Base-by-base conservation (phyloP, 306 rosid genomes). In the Macrotyloma uniflorum region DNA sequence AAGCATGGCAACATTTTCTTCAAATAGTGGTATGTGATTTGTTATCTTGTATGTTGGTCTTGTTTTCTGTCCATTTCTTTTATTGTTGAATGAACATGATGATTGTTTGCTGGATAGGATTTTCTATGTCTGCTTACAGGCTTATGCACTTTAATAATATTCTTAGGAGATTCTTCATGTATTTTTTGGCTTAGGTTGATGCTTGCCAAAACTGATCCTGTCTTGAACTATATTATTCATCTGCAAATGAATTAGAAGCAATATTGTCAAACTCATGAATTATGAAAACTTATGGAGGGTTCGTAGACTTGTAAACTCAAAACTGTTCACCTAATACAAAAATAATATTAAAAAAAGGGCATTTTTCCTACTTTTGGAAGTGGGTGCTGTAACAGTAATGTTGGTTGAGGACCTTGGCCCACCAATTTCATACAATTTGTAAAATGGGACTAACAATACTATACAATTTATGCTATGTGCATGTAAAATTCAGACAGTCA, bases 171-270 rank as follows among this genome's bases (percentile, higher is more conserved):
- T 70, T 63, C 42, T 63, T 49, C 36, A 45, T 42, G 50, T n/a
- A 22, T 28, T 38, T 83, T 80, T 59, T 74, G 53, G 61, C 80
- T 67, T 49, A 40, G 59, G 53, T 42, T 30, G 47, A 18, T 68
- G 79, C 36, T 67, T 79, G 33, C 69, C 30, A 53, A 79, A 28
- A 53, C 2, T 66, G 42, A 36, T 15, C 38, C 26, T 75, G 71
- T 32, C 67, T 75, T 70, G 81, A 70, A 26, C 67, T 63, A 57
- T 63, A 57, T 67, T 19, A 62, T 75, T 79, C 57, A 42, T 66
- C 70, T 75, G 45, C 70, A 23, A 63, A 54, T 54, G 33, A 79
- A 53, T 43, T 53, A 22, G 65, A 51, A 51, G 14, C 28, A 51
- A 51, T 26, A 23, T 19, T 51, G 28, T 20, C 59, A 51, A 51